Percentiles rank a stretch among this genome's conserved stretches.
These are phyloP conservation scores for Stephania japonica DNA, from an alignment of 164 flowering plant species.

Conservation along the genomic window DNA sequence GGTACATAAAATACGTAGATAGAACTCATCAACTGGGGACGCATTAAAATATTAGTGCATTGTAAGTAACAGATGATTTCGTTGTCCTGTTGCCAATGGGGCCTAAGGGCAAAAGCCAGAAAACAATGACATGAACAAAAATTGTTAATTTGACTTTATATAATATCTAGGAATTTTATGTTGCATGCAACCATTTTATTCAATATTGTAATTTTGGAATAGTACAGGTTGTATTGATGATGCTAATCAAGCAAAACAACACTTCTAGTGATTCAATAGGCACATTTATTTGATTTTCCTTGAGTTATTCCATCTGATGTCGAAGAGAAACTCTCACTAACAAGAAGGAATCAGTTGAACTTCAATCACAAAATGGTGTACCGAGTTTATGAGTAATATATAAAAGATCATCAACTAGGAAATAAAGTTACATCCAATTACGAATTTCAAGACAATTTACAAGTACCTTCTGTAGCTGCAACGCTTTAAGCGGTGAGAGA, in stretches of 20 bases:
- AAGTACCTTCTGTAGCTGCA: slow-evolving; percentile 93
- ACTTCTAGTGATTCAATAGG: not conserved
- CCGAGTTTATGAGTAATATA: not conserved
- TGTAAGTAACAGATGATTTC: not conserved
- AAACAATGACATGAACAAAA: not conserved
- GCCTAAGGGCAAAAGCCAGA: not conserved
- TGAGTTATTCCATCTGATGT: not conserved
- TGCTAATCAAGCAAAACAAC: not conserved
- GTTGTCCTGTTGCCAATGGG: not conserved
- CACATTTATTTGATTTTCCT: not conserved
- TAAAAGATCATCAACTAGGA: not conserved
- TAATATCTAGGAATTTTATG: too few relatives aligned
- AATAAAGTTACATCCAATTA: not conserved
- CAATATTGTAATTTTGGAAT: too few relatives aligned
- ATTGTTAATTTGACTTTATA: too few relatives aligned
- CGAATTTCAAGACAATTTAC: not conserved
- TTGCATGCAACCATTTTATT: too few relatives aligned
- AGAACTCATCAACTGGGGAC: not conserved
- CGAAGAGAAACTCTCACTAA: not conserved
- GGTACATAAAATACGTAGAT: not conserved
- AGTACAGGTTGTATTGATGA: not conserved
- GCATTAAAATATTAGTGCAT: not conserved
- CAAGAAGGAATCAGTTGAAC: not conserved
- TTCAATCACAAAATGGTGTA: not conserved
- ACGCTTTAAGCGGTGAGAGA: slow-evolving; percentile 88